These are phyloP conservation scores for Coelastrella sp. DNA, from an alignment of 139 green algal species.

Conservation along the genomic window DNA sequence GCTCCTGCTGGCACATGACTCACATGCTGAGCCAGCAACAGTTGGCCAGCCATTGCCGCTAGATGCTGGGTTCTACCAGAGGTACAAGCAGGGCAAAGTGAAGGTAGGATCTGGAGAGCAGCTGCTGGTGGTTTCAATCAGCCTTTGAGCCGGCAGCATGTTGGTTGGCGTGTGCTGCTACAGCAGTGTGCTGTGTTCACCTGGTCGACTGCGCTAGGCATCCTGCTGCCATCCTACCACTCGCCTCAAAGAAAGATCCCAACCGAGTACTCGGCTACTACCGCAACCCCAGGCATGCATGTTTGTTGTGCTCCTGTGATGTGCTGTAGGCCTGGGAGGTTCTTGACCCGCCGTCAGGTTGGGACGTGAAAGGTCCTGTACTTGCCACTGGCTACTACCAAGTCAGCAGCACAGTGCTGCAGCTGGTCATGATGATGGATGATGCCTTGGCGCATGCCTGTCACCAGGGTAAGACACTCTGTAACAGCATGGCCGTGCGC, in stretches of 20 bases:
- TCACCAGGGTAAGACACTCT: neutral
- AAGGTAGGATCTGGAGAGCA: conserved; percentile 10
- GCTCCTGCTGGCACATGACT: neutral
- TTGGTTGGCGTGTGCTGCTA: no score
- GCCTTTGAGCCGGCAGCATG: no score
- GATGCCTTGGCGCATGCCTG: conserved; percentile 44
- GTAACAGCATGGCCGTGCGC: no score
- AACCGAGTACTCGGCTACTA: no score
- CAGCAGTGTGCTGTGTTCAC: no score
- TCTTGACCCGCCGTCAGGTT: conserved; percentile 46
- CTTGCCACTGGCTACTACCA: conserved; percentile 44
- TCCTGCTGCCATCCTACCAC: no score
- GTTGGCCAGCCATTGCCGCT: conserved; percentile 49
- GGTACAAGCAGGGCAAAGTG: conserved; percentile 23
- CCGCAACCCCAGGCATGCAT: no score
- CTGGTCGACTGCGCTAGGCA: no score
- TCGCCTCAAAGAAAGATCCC: no score
- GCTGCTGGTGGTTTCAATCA: no score
- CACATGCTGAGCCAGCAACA: neutral
- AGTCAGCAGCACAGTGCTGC: conserved; percentile 34
- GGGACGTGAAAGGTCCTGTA: conserved; percentile 33
- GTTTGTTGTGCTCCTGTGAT: neutral
- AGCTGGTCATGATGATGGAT: conserved; percentile 43
- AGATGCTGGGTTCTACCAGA: conserved; percentile 31
- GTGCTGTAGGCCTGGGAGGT: conserved; percentile 38